A percentile compares a stretch with the other conserved stretches of the same genome.
Conservation (phyloP, 2,329 filamentous ascomycete genomes). For the Ophiosphaerella narmari region DNA sequence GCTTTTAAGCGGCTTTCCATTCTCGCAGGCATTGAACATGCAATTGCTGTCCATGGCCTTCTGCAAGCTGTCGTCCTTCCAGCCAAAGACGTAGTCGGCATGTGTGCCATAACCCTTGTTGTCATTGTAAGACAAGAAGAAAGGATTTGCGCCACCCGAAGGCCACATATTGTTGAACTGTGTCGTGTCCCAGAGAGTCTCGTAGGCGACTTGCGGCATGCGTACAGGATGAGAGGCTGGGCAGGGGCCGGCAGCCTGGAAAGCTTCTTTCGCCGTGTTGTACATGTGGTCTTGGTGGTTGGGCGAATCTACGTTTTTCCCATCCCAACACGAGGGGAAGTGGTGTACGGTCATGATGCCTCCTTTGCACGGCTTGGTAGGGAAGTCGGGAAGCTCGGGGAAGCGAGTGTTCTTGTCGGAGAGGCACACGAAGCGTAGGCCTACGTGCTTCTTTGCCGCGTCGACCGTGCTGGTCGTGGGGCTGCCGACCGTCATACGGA, state of each 20-base stretch:
- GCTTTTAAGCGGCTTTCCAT: constrained; percentile 24
- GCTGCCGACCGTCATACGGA: constrained; percentile 39
- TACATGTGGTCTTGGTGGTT: constrained; percentile 54
- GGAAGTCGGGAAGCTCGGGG: constrained; percentile 33
- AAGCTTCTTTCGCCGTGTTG: constrained; percentile 26
- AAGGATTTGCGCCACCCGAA: constrained; percentile 28
- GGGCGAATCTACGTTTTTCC: constrained; percentile 59
- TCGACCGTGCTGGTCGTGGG: constrained; percentile 34
- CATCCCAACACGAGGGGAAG: constrained; percentile 64
- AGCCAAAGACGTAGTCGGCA: constrained; percentile 36
- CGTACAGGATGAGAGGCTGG: constrained; percentile 31
- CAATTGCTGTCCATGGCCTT: constrained; percentile 29
- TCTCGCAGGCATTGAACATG: constrained; percentile 34
- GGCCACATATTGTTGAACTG: constrained; percentile 37
- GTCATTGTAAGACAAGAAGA: constrained; percentile 32
- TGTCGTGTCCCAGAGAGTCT: constrained; percentile 38
- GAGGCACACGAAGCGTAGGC: constrained; percentile 35
- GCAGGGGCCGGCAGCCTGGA: constrained; percentile 25
- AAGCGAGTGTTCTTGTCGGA: constrained; percentile 34
- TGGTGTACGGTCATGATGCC: constrained; percentile 37
- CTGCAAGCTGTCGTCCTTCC: constrained; percentile 35
- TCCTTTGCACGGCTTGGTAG: constrained; percentile 27
- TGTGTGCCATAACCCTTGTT: constrained; percentile 35
- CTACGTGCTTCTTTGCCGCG: constrained; percentile 21
- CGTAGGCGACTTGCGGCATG: constrained; percentile 33